Evolutionary conservation across 352 stramenopile species (phyloP).

Genomic region (Phytophthora ohioensis): DNA sequence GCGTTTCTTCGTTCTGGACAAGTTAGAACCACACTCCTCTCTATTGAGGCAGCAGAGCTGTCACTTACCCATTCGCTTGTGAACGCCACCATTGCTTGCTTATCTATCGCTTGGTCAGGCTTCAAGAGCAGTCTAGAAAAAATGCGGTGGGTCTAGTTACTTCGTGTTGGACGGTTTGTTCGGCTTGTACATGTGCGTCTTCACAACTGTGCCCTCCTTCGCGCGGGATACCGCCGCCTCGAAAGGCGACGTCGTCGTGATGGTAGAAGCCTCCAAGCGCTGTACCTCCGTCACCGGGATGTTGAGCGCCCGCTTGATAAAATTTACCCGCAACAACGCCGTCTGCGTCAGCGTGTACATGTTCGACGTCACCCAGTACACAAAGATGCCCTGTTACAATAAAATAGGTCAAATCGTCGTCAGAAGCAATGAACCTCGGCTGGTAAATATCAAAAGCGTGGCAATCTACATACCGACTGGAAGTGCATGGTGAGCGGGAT

Average conservation of each 20-base stretch:
- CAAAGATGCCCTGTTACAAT: constrained; percentile 69
- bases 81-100: constrained; percentile 1
- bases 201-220: constrained; percentile 73
- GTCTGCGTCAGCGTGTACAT: constrained; percentile 79
- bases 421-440: not conserved
- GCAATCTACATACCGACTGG: constrained; percentile 58
- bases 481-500: constrained; percentile 87
- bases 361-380: constrained; percentile 91
- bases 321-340: constrained; percentile 58
- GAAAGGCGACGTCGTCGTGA: constrained; percentile 67
- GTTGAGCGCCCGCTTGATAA: constrained; percentile 62
- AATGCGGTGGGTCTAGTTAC: constrained; percentile 29
- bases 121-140: constrained; percentile 16
- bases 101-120: constrained; percentile 8
- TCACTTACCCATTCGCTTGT: not conserved
- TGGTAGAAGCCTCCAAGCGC: constrained; percentile 41
- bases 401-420: not conserved
- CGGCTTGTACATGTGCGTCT: constrained; percentile 76
- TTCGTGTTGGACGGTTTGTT: constrained; percentile 51
- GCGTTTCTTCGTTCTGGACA: constrained; percentile 21
- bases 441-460: not conserved
- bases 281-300: constrained; percentile 62
- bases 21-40: constrained; percentile 14
- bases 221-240: constrained; percentile 74
- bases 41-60: constrained; percentile 7